phyloP scores from a whole-genome alignment of 805 yeast genomes.

The Spathaspora hagerdaliae region DNA sequence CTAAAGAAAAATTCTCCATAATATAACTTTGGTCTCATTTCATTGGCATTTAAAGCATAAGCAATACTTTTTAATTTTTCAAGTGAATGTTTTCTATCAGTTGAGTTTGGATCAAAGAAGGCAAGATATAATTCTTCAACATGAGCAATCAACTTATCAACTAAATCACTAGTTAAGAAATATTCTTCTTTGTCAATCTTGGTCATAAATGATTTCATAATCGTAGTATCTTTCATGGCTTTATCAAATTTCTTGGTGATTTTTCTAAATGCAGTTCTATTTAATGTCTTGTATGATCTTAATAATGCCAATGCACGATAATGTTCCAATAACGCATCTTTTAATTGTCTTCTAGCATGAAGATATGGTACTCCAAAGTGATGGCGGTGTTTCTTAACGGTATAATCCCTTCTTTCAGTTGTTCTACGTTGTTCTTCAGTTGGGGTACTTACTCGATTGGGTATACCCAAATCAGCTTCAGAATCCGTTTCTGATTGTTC shows the following conservation, averaged over 20 bases:
- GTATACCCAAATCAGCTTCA: not conserved
- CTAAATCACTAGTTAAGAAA: conserved; percentile 57
- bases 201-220: conserved; percentile 49
- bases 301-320: conserved; percentile 70
- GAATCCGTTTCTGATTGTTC: conserved; percentile 7
- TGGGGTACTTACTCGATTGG: conserved; percentile 1
- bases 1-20: conserved; percentile 52
- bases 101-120: conserved; percentile 52
- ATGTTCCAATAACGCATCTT: conserved; percentile 65
- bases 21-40: conserved; percentile 21
- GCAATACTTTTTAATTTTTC: conserved; percentile 55
- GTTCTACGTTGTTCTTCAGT: conserved; percentile 17
- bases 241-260: conserved; percentile 90
- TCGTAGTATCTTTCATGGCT: conserved; percentile 40
- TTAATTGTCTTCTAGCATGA: conserved; percentile 63
- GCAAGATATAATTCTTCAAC: conserved; percentile 67
- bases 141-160: conserved; percentile 59
- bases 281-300: conserved; percentile 67
- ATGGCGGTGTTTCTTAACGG: conserved; percentile 17
- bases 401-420: conserved; percentile 47
- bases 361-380: conserved; percentile 51
- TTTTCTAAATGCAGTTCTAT: conserved; percentile 85
- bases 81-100: conserved; percentile 62
- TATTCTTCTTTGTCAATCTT: conserved; percentile 50
- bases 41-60: conserved; percentile 31